Evolutionary conservation across 2,329 filamentous ascomycete species (phyloP), one percentile per base, ranked within the genome.

Genomic region (Ophiosphaerella korrae): DNA sequence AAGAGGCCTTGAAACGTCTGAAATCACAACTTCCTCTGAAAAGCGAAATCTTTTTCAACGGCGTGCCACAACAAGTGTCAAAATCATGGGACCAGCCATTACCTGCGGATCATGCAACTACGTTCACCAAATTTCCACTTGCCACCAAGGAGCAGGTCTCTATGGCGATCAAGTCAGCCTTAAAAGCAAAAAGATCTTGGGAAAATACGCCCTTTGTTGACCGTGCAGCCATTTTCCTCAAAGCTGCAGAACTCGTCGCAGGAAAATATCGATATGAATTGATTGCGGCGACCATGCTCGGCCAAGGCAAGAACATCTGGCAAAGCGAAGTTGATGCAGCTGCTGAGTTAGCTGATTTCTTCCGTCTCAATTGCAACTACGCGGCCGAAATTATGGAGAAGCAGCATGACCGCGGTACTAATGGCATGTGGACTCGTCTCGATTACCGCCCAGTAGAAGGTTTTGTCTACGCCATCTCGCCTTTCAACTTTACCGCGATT

Each of bases 221-320:
- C 77, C 85, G 92, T 52, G 92, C 93, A 8, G 89, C 92, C 53
- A 84, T 97, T 71, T 97, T 97, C 79, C 84, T 97, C 68, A 96
- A 96, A 81, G 92, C 93, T 2, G 92, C 93, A 31, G 92, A 97
- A 72, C 81, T 97, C 57, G 85, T 97, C 60, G 80, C 88, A 59
- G 41, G 40, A 13, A 97, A 97, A 79, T 97, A 97, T 78, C 85
- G 93, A 68, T 96, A 96, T 77, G 90, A 96, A 50, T 83, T 97
- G 64, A 95, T 97, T 87, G 92, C 93, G 7, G 86, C 91, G 39
- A 96, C 93, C 16, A 96, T 97, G 85, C 81, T 96, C 32, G 93
- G 93, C 50, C 93, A 97, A 77, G 93, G 93, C 66, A 97, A 97
- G 84, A 97, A 96, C 74, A 91, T 90, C 38, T 97, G 92, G 91